phyloP scores from a whole-genome alignment of 805 yeast species.

The Ogataea ramenticola region DNA sequence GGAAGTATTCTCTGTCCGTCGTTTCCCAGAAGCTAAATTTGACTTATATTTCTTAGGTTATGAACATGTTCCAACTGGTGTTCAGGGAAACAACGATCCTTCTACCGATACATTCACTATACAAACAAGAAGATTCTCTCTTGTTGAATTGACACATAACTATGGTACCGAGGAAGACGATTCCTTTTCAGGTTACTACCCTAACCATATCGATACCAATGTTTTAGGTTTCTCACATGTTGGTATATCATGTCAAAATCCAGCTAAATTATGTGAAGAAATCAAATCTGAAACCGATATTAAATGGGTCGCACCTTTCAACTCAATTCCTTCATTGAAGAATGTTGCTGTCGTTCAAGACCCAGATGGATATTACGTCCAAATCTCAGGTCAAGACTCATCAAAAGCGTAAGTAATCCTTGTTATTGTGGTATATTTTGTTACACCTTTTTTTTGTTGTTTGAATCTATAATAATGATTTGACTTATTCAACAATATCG shows the following conservation, averaged over 20 bases:
- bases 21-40: constrained; percentile 66
- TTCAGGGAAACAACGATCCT: constrained; percentile 33
- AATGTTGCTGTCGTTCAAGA: constrained; percentile 70
- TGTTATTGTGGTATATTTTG: no score
- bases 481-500: no score
- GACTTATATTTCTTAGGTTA: constrained; percentile 83
- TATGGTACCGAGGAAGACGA: constrained; percentile 89
- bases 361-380: constrained; percentile 87
- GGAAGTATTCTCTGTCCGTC: constrained; percentile 53
- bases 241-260: constrained; percentile 62
- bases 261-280: constrained; percentile 47
- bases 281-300: constrained; percentile 39
- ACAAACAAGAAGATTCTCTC: constrained; percentile 49
- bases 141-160: constrained; percentile 88
- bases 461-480: no score
- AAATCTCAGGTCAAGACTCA: constrained; percentile 45
- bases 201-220: constrained; percentile 48
- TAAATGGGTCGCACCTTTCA: constrained; percentile 51
- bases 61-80: constrained; percentile 35
- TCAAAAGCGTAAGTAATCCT: constrained; percentile 6
- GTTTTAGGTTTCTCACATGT: constrained; percentile 86
- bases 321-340: constrained; percentile 44
- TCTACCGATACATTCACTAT: constrained; percentile 20
- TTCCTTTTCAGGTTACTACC: constrained; percentile 66
- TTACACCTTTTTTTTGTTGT: no score